These are phyloP conservation scores for Phaffia rhodozyma DNA, from an alignment of 1,284 basidiomycete genomes.

Conservation along the genomic window DNA sequence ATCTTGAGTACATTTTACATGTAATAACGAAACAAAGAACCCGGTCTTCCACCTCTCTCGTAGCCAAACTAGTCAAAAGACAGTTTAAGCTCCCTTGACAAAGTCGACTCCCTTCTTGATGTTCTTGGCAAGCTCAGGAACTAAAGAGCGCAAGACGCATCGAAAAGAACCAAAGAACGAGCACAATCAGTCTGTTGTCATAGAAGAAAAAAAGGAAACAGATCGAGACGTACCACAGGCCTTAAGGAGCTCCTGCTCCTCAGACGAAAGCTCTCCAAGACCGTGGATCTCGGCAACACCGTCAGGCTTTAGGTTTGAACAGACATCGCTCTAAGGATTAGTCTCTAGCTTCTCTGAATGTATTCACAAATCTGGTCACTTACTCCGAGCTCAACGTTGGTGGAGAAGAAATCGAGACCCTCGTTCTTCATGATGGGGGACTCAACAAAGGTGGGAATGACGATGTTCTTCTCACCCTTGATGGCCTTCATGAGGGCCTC, in stretches of 20 bases:
- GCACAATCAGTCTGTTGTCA: too few relatives aligned
- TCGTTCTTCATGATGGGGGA: conserved; percentile 42
- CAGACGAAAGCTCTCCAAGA: conserved; percentile 40
- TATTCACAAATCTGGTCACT: conserved; percentile 20
- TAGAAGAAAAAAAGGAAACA: too few relatives aligned
- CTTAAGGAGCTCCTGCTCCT: conserved; percentile 40
- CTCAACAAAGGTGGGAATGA: conserved; percentile 79
- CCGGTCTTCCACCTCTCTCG: too few relatives aligned
- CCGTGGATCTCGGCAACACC: conserved; percentile 45
- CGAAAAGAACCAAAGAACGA: conserved; percentile 28
- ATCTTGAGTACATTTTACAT: too few relatives aligned
- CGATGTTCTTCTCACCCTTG: conserved; percentile 70
- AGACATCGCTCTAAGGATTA: background rate
- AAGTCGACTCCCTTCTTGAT: conserved; percentile 87
- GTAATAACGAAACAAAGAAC: too few relatives aligned
- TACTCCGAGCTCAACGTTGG: conserved; percentile 80
- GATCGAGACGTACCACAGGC: conserved; percentile 33
- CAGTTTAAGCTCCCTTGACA: conserved; percentile 33
- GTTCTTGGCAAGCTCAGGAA: conserved; percentile 68
- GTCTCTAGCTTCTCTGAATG: conserved; percentile 5
- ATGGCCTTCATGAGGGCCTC: conserved; percentile 69
- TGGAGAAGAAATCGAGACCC: conserved; percentile 67
- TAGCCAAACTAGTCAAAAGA: too few relatives aligned
- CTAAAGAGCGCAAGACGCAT: conserved; percentile 4
- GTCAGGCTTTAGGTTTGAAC: conserved; percentile 24